phyloP scores from a whole-genome alignment of 345 rosid genomes.

The Microcos paniculata region DNA sequence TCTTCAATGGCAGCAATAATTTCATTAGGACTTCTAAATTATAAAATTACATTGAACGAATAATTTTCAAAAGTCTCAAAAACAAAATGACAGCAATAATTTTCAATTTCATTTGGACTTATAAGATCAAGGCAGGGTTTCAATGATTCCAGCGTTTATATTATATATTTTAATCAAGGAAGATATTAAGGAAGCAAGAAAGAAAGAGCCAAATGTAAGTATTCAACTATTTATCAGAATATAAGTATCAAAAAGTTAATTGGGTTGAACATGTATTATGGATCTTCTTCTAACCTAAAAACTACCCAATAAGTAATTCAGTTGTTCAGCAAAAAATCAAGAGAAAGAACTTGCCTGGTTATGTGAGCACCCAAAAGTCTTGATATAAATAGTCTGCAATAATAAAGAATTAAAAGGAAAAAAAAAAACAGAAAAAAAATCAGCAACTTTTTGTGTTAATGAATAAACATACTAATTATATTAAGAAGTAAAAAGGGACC shows the following conservation, averaged over 20 bases:
- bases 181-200: background rate
- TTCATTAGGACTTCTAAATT: too few species aligned
- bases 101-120: too few species aligned
- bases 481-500: conserved; percentile 34
- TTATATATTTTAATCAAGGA: background rate
- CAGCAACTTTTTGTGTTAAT: background rate
- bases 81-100: too few species aligned
- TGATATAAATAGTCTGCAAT: conserved; percentile 66
- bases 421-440: background rate
- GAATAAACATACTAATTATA: conserved; percentile 1
- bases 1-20: background rate
- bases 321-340: background rate
- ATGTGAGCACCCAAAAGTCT: conserved; percentile 96
- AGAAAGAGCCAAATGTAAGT: background rate
- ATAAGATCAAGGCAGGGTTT: too few species aligned
- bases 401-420: background rate
- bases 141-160: too few species aligned
- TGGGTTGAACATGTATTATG: too few species aligned
- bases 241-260: too few species aligned
- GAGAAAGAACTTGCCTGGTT: conserved; percentile 58
- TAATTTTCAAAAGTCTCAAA: too few species aligned
- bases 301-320: background rate
- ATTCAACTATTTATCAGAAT: background rate
- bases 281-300: too few species aligned
- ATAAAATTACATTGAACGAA: too few species aligned